Percentiles rank a stretch among this genome's conserved stretches.
phyloP scores from a whole-genome alignment of 768 basidiomycete genomes.

The Naematelia encephala region DNA sequence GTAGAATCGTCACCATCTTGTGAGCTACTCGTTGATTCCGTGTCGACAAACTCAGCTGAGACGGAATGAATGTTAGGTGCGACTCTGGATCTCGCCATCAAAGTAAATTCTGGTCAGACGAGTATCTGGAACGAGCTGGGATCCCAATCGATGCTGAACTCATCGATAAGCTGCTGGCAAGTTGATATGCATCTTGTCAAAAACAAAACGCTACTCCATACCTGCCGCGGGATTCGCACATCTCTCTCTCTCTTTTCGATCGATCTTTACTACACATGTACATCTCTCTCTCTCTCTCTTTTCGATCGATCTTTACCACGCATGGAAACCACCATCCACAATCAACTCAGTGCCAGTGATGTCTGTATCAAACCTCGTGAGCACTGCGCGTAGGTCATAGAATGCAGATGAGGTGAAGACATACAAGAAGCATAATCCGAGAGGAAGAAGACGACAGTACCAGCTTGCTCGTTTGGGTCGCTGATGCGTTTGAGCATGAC shows the following conservation, averaged over 20 bases:
- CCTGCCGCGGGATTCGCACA: too few relatives aligned
- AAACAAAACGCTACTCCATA: too few relatives aligned
- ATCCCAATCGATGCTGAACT: conserved; percentile 33
- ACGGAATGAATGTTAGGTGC: conserved; percentile 58
- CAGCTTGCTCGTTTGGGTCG: conserved; percentile 41
- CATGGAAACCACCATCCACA: conserved; percentile 39
- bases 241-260: too few relatives aligned
- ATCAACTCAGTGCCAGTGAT: conserved; percentile 36
- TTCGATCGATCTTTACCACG: conserved; percentile 26
- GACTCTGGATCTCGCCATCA: conserved; percentile 90
- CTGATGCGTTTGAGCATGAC: conserved; percentile 30
- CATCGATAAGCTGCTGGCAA: conserved; percentile 22
- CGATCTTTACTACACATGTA: too few relatives aligned
- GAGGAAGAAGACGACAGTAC: conserved; percentile 39
- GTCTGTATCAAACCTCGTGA: conserved; percentile 15
- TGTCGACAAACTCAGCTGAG: neutral
- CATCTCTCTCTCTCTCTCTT: neutral
- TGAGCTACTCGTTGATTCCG: conserved; percentile 47
- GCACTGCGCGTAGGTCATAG: neutral
- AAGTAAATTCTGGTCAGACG: conserved; percentile 61
- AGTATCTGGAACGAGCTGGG: conserved; percentile 35
- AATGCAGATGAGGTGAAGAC: neutral
- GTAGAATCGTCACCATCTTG: conserved; percentile 81
- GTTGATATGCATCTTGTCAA: neutral
- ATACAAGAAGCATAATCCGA: conserved; percentile 42